phyloP scores from a whole-genome alignment of 805 yeast species.

The Candida succiphila region DNA sequence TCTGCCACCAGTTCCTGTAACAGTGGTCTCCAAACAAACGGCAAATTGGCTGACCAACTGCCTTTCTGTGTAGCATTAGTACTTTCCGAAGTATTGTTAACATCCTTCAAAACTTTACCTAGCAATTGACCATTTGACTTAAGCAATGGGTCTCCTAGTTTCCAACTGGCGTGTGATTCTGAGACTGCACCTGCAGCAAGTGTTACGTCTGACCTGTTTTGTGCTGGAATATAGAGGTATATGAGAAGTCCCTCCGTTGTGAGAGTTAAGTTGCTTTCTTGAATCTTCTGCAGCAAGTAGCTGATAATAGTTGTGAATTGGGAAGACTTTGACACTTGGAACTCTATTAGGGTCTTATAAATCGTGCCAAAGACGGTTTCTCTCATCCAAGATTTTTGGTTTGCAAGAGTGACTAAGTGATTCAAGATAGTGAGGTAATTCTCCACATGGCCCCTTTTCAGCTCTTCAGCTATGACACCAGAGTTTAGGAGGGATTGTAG shows the following conservation, averaged over 20 bases:
- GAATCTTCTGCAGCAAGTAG: constrained; percentile 28
- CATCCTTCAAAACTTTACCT: constrained; percentile 56
- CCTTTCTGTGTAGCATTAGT: constrained; percentile 42
- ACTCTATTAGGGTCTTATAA: constrained; percentile 34
- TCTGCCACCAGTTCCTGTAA: constrained; percentile 29
- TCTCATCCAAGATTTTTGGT: constrained; percentile 71
- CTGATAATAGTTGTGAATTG: constrained; percentile 7
- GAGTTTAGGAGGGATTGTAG: constrained; percentile 64
- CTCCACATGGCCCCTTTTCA: constrained; percentile 9
- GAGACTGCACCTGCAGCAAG: constrained; percentile 11
- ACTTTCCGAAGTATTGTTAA: constrained; percentile 12
- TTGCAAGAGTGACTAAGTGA: constrained; percentile 45
- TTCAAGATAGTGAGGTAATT: constrained; percentile 29
- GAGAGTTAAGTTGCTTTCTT: constrained; percentile 44
- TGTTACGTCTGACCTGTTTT: constrained; percentile 8
- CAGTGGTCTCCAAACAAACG: constrained; percentile 65
- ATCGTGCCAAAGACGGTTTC: constrained; percentile 73
- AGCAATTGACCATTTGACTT: constrained; percentile 55
- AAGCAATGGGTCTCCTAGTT: constrained; percentile 61
- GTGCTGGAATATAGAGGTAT: constrained; percentile 41
- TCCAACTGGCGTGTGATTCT: constrained; percentile 40
- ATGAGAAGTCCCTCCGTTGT: constrained; percentile 78
- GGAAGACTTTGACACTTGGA: constrained; percentile 10
- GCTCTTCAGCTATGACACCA: constrained; percentile 23
- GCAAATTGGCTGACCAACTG: constrained; percentile 66